These are phyloP conservation scores for Citrullus amarus DNA, from an alignment of 306 rosid species.

Conservation along the genomic window DNA sequence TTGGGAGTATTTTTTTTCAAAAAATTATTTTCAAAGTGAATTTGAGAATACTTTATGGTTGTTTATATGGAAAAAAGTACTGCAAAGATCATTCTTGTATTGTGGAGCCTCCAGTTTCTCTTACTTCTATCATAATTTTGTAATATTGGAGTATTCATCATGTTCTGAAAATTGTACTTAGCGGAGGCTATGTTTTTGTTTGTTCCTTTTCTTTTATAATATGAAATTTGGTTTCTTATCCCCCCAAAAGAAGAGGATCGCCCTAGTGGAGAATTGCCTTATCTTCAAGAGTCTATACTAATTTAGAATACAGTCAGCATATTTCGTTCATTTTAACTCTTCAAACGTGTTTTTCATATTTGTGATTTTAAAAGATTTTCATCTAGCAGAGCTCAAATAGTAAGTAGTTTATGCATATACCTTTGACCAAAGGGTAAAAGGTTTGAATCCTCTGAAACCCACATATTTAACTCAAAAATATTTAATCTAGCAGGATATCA, in stretches of 20 bases:
- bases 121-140: not conserved
- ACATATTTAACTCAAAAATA: not conserved
- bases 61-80: not conserved
- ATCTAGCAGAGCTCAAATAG: too few species aligned
- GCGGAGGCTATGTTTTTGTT: too few species aligned
- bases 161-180: too few species aligned
- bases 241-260: too few species aligned
- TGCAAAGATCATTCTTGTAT: not conserved
- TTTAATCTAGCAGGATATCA: conserved; percentile 19
- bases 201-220: too few species aligned
- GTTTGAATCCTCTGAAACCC: not conserved
- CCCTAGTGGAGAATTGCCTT: too few species aligned
- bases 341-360: not conserved
- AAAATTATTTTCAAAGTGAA: not conserved
- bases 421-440: too few species aligned
- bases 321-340: not conserved
- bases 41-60: not conserved
- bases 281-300: too few species aligned
- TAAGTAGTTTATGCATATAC: too few species aligned
- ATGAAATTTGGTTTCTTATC: too few species aligned
- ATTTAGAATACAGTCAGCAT: not conserved
- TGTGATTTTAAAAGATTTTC: not conserved
- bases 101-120: not conserved
- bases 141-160: too few species aligned
- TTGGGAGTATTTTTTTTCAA: not conserved